Evolutionary conservation across 176 grass and related monocot species (phyloP), one percentile per base, ranked within the genome.

Genomic region (Puya raimondii): DNA sequence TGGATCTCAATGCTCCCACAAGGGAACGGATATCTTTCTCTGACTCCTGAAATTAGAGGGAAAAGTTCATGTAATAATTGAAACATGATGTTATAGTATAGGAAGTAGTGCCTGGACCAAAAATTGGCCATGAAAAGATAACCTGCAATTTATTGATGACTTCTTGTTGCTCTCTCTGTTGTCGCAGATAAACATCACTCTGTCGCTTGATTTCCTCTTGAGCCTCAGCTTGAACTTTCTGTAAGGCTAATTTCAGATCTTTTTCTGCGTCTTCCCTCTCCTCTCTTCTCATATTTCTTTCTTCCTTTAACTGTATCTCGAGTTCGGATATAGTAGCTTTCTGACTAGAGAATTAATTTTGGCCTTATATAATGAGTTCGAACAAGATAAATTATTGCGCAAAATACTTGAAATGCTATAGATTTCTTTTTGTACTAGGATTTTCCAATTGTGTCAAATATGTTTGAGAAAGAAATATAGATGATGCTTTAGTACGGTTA

Each of bases 71-170:
- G 25, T 51, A 66, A 66, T 68, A 57, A 8, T 17, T 57, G 7
- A 10, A 21, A 23, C 11, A 63, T 59, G 25, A 49, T 50, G 16
- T 26, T 10, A 26, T 25, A 52, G 50, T 50, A 18, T 70, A 47
- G 49, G 33, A 18, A 17, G 67, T 26, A 49, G 49, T 73, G 48
- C n/a, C 22, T 75, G 64, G 68, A 61, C 52, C 13, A 77, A 78
- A 77, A 72, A 52, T 26, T 80, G 50, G 42, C 26, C 81, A 50
- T 63, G 53, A 66, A 75, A 69, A 63, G 78, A 65, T 42, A 49
- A 84, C 89, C 93, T 97, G 86, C 81, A 99, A 90, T 75, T 99
- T 94, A 70, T 13, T 82, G 70, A 91, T 91, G 78, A 99, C 83
- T 88, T 99, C 95, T 80, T 94, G 83, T 12, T 93, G 90, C 58